Percentiles rank a stretch among this genome's conserved stretches.
These are phyloP conservation scores for Dothistroma pini DNA, from an alignment of 2,329 filamentous ascomycete genomes.

Conservation along the genomic window DNA sequence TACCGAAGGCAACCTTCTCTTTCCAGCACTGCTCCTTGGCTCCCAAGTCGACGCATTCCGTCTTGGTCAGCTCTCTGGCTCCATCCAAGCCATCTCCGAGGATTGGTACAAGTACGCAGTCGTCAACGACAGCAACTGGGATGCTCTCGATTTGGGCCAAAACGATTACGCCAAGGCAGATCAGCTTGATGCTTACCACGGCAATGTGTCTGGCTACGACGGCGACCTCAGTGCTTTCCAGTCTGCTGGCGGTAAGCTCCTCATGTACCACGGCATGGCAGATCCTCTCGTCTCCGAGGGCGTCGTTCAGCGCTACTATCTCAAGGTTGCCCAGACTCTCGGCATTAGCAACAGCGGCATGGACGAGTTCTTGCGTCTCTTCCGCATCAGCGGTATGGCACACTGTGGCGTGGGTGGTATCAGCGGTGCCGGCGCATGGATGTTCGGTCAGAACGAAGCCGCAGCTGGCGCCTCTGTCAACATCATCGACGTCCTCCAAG, in stretches of 20 bases:
- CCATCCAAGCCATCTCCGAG: constrained; percentile 41
- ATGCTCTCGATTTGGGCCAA: constrained; percentile 37
- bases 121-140: constrained; percentile 45
- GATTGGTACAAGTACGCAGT: constrained; percentile 52
- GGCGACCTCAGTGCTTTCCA: constrained; percentile 39
- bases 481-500: constrained; percentile 46
- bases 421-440: constrained; percentile 42
- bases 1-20: constrained; percentile 45
- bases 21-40: constrained; percentile 51
- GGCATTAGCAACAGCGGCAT: constrained; percentile 38
- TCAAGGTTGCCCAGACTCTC: constrained; percentile 42
- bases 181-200: constrained; percentile 39
- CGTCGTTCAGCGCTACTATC: constrained; percentile 48
- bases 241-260: constrained; percentile 43
- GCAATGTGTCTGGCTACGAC: constrained; percentile 40
- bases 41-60: constrained; percentile 40
- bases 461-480: constrained; percentile 38
- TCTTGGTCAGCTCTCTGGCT: constrained; percentile 40
- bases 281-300: constrained; percentile 45
- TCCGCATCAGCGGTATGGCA: constrained; percentile 51
- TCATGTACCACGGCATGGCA: constrained; percentile 42
- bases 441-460: constrained; percentile 38
- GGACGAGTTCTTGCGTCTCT: constrained; percentile 46
- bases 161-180: constrained; percentile 42
- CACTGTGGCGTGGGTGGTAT: constrained; percentile 48